Conservation (phyloP, 306 rosid genomes). For the Mimosa pudica region DNA sequence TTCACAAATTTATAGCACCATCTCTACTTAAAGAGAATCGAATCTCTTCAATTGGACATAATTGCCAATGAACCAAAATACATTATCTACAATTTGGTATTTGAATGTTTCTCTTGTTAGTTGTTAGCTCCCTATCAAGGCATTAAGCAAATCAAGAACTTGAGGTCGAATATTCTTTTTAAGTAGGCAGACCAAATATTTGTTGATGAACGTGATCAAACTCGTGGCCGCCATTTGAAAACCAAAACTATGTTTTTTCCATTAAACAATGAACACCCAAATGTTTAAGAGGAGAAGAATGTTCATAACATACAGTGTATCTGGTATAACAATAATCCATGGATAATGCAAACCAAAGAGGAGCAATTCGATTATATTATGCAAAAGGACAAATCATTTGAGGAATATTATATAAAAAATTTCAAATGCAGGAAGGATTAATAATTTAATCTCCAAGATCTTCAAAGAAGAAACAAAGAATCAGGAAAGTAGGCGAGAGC, state of each 20-base stretch:
- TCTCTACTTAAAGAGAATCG: neutral
- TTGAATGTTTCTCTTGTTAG: neutral
- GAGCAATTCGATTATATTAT: neutral
- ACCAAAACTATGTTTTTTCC: neutral
- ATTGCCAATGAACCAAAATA: too few relatives aligned
- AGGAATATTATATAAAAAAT: conserved; percentile 19
- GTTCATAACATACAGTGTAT: conserved; percentile 10
- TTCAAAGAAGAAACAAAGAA: neutral
- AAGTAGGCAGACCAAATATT: neutral
- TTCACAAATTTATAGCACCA: too few relatives aligned
- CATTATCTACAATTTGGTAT: neutral
- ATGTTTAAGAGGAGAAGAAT: neutral
- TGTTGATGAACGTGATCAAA: neutral
- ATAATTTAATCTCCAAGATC: conserved; percentile 27
- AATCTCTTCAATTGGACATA: neutral
- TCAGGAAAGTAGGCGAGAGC: conserved; percentile 11
- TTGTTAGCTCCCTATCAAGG: neutral
- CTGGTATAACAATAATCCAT: neutral
- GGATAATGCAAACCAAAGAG: conserved; percentile 10
- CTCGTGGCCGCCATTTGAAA: neutral
- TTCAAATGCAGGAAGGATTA: neutral
- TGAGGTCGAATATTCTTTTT: neutral
- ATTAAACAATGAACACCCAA: neutral
- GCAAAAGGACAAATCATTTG: conserved; percentile 14
- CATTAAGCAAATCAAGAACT: neutral